phyloP scores from a whole-genome alignment of 1,139 yeast genomes.

The Kodamaea arcana region DNA sequence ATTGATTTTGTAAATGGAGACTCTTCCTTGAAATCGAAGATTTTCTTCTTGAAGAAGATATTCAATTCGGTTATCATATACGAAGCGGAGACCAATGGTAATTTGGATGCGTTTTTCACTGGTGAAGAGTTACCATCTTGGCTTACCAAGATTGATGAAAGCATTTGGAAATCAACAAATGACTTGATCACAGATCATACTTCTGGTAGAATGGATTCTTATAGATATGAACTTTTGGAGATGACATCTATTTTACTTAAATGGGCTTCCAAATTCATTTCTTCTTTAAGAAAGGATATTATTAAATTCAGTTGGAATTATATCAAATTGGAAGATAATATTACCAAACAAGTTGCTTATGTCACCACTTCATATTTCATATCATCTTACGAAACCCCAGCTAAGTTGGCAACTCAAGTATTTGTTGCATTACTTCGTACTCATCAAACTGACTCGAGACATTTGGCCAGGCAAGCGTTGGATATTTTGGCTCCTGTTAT shows the following conservation, averaged over 20 bases:
- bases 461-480: conserved; percentile 80
- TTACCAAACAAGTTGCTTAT: conserved; percentile 91
- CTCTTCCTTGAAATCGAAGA: conserved; percentile 49
- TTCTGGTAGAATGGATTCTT: conserved; percentile 70
- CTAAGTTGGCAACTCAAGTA: conserved; percentile 84
- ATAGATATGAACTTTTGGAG: conserved; percentile 75
- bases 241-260: conserved; percentile 74
- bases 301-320: conserved; percentile 95
- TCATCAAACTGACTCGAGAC: conserved; percentile 81
- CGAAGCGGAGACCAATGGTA: conserved; percentile 53
- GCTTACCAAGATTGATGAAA: conserved; percentile 58
- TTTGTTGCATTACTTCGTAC: conserved; percentile 86
- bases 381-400: conserved; percentile 83
- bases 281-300: conserved; percentile 75
- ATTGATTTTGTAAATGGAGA: conserved; percentile 42
- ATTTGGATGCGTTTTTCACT: conserved; percentile 47
- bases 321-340: conserved; percentile 82
- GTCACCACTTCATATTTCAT: conserved; percentile 85
- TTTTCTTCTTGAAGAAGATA: conserved; percentile 59
- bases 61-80: conserved; percentile 64
- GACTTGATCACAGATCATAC: conserved; percentile 53
- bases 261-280: conserved; percentile 58
- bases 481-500: conserved; percentile 88
- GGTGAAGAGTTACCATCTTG: conserved; percentile 45
- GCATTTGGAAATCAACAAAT: conserved; percentile 68